Evolutionary conservation across 176 grass and related monocot genomes (phyloP).

Genomic region (Raddia guianensis): DNA sequence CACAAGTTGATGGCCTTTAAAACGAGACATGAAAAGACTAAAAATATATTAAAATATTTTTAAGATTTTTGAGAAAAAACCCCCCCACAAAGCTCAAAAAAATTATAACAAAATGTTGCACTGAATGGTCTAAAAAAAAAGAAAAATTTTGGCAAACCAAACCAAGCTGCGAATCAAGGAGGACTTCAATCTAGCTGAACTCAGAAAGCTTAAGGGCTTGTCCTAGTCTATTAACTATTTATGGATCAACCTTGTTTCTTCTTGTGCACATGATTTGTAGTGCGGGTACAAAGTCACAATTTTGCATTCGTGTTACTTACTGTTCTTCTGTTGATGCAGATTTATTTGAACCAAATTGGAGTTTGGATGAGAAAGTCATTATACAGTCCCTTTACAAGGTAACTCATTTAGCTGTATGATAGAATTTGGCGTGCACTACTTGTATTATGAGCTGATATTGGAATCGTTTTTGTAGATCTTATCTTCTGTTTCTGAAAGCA

Average conservation of each 20-base stretch:
- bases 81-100: too few species aligned
- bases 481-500: slow-evolving; percentile 52
- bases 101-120: too few species aligned
- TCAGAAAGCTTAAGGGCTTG: neutral
- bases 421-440: neutral
- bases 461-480: slow-evolving; percentile 50
- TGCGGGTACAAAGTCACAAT: neutral
- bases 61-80: too few species aligned
- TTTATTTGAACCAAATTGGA: slow-evolving; percentile 29
- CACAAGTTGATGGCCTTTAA: too few species aligned
- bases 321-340: slow-evolving; percentile 33
- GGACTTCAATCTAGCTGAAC: neutral
- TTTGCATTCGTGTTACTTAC: slow-evolving; percentile 16
- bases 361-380: slow-evolving; percentile 65
- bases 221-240: neutral
- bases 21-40: too few species aligned
- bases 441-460: slow-evolving; percentile 37
- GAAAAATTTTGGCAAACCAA: too few species aligned
- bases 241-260: neutral
- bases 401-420: slow-evolving; percentile 38
- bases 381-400: slow-evolving; percentile 83
- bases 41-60: too few species aligned
- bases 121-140: too few species aligned
- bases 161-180: too few species aligned
- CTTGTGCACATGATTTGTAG: slow-evolving; percentile 2